Conservation (phyloP, 148 eudicot species). For the Talinum fruticosum region DNA sequence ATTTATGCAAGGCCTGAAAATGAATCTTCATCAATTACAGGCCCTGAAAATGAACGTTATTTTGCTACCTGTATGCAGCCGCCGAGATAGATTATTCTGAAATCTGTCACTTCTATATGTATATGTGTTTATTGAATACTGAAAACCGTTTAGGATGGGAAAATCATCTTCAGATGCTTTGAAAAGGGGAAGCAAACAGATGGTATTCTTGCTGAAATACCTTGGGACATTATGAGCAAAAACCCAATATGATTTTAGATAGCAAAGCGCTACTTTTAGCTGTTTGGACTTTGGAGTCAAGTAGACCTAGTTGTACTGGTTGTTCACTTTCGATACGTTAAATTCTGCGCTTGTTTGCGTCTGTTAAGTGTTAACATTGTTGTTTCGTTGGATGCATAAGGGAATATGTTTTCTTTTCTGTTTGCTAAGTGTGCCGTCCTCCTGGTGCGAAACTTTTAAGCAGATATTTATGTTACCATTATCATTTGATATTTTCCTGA, state of each 20-base stretch:
- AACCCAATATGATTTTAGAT: not conserved
- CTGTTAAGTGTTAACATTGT: not conserved
- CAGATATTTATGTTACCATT: not conserved
- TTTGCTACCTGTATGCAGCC: not conserved
- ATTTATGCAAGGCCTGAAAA: too few relatives aligned
- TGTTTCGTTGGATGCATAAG: not conserved
- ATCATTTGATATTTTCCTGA: too few relatives aligned
- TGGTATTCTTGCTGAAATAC: not conserved
- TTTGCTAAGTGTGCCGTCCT: not conserved
- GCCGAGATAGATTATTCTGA: not conserved
- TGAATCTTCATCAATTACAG: not conserved
- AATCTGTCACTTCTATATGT: not conserved
- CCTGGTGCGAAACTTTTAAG: not conserved
- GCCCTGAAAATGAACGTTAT: not conserved
- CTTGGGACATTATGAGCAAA: not conserved
- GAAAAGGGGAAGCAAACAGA: not conserved
- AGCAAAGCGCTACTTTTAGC: not conserved
- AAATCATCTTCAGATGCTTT: not conserved
- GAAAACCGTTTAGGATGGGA: not conserved
- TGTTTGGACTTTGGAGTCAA: not conserved
- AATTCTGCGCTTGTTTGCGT: not conserved
- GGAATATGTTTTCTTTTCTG: not conserved
- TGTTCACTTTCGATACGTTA: not conserved
- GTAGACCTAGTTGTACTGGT: not conserved
- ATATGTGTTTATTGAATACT: not conserved